Evolutionary conservation across 2,329 filamentous ascomycete genomes (phyloP).

Genomic region (Pseudocercospora vitis): DNA sequence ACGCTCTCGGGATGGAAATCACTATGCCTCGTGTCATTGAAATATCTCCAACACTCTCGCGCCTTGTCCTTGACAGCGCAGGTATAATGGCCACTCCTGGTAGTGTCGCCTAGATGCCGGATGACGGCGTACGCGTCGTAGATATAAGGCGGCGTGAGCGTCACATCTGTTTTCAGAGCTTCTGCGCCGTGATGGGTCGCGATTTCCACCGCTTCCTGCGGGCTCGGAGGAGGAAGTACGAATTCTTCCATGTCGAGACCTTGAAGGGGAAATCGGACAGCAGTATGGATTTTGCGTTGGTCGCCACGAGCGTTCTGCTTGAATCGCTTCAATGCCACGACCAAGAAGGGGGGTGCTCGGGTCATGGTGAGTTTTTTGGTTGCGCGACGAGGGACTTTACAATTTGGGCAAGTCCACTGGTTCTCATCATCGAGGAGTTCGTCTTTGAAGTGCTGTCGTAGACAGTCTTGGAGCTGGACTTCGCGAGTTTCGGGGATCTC

Average conservation of each 20-base stretch:
- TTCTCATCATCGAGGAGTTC: conserved; percentile 68
- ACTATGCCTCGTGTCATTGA: conserved; percentile 57
- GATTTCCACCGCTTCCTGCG: conserved; percentile 36
- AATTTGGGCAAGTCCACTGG: conserved; percentile 71
- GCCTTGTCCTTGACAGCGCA: conserved; percentile 56
- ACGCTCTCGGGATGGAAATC: conserved; percentile 60
- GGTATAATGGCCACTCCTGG: conserved; percentile 78
- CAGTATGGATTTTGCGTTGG: conserved; percentile 67
- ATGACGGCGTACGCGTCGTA: conserved; percentile 89
- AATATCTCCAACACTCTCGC: conserved; percentile 60
- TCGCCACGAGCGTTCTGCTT: conserved; percentile 55
- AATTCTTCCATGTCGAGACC: conserved; percentile 64
- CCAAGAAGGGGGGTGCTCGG: conserved; percentile 74
- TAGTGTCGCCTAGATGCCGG: conserved; percentile 67
- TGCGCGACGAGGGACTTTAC: conserved; percentile 65
- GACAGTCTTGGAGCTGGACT: conserved; percentile 65
- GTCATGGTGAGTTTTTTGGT: conserved; percentile 73
- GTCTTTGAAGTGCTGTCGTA: conserved; percentile 67
- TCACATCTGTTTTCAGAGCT: conserved; percentile 35
- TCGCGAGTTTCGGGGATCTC: conserved; percentile 64
- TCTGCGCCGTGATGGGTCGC: conserved; percentile 37
- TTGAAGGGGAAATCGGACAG: conserved; percentile 74
- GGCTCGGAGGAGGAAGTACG: conserved; percentile 51
- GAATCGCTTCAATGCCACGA: conserved; percentile 74
- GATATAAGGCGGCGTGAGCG: conserved; percentile 59